Evolutionary conservation across 495 filamentous ascomycete genomes (phyloP).

Genomic region (Staphylotrichum longicolle): DNA sequence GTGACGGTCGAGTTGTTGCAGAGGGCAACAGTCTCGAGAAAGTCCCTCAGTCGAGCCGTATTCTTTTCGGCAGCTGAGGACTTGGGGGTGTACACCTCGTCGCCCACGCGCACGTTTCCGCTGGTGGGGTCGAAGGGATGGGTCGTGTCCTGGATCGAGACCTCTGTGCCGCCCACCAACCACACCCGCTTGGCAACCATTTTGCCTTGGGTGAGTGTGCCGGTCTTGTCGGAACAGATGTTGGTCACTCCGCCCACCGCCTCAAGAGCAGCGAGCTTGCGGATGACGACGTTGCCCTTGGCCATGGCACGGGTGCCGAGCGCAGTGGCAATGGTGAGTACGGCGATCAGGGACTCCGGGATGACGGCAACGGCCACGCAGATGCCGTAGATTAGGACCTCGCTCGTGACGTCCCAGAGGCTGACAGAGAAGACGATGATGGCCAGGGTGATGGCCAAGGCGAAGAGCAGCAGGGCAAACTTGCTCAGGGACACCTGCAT

Average conservation of each 20-base stretch:
- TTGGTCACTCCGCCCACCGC: constrained; percentile 82
- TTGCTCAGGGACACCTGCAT: constrained; percentile 74
- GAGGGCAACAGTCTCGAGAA: constrained; percentile 33
- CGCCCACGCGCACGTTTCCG: constrained; percentile 27
- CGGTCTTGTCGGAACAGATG: constrained; percentile 87
- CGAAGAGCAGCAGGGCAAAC: constrained; percentile 71
- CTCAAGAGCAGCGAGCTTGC: constrained; percentile 71
- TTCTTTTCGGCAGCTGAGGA: constrained; percentile 16
- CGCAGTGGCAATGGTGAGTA: constrained; percentile 71
- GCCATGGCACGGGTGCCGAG: constrained; percentile 75
- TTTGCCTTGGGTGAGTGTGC: constrained; percentile 72
- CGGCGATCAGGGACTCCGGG: constrained; percentile 65
- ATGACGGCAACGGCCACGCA: constrained; percentile 69
- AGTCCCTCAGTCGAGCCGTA: constrained; percentile 18
- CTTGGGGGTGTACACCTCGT: constrained; percentile 9
- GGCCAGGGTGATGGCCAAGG: constrained; percentile 67
- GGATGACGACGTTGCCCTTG: constrained; percentile 71
- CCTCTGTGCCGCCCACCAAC: constrained; percentile 61
- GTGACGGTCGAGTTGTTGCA: constrained; percentile 49
- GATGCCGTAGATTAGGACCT: constrained; percentile 81
- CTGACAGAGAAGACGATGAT: constrained; percentile 80
- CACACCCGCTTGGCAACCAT: constrained; percentile 77
- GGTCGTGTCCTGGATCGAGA: constrained; percentile 55
- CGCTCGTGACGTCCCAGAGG: constrained; percentile 62
- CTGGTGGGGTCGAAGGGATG: constrained; percentile 45